Percentiles rank a stretch among this genome's conserved stretches.
Conservation (phyloP, 306 rosid species). For the Glycine latifolia region DNA sequence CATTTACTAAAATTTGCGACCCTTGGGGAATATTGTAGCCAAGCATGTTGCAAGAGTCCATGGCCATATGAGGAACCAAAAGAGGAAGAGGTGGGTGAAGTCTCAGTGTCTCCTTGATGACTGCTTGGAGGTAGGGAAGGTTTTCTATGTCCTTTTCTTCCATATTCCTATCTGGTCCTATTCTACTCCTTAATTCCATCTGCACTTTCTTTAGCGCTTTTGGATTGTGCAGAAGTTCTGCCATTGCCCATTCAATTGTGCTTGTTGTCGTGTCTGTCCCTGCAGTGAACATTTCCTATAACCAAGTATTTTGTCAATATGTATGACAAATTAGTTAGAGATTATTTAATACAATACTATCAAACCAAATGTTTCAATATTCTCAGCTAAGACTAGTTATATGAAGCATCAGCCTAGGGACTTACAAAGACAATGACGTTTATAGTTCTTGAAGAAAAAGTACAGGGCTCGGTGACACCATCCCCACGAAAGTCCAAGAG, state of each 20-base stretch:
- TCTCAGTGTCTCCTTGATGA: slow-evolving; percentile 84
- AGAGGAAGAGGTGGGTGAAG: slow-evolving; percentile 98
- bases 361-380: too few species aligned
- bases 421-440: slow-evolving; percentile 65
- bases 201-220: slow-evolving; percentile 63
- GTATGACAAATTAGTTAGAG: too few species aligned
- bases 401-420: too few species aligned
- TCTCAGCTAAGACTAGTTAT: too few species aligned
- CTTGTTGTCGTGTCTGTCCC: slow-evolving; percentile 94
- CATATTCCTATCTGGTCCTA: slow-evolving; percentile 52
- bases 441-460: slow-evolving; percentile 46
- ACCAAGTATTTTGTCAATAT: too few species aligned
- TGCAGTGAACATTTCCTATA: slow-evolving; percentile 87
- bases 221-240: slow-evolving; percentile 84
- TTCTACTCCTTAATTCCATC: slow-evolving; percentile 62
- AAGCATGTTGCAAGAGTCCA: slow-evolving; percentile 61
- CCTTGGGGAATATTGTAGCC: slow-evolving; percentile 74
- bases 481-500: slow-evolving; percentile 73
- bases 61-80: slow-evolving; percentile 90
- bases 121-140: slow-evolving; percentile 78
- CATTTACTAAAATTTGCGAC: slow-evolving; percentile 80
- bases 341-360: too few species aligned
- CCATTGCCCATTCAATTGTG: slow-evolving; percentile 90
- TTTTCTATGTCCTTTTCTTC: slow-evolving; percentile 72
- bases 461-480: slow-evolving; percentile 29